Evolutionary conservation across 768 basidiomycete species (phyloP).

Genomic region (Auricularia auricula-judae): DNA sequence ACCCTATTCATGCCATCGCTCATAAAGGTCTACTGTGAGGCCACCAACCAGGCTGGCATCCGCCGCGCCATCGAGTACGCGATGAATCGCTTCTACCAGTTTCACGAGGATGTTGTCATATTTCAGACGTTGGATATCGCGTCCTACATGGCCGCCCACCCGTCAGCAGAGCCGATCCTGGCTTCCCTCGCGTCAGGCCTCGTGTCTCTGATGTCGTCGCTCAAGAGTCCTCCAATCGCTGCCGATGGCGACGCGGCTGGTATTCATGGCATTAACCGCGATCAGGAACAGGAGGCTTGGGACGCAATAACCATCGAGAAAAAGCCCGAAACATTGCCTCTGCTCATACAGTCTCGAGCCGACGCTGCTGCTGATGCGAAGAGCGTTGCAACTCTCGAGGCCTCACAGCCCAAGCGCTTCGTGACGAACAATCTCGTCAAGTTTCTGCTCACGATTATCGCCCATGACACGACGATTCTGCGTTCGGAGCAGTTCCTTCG

Average conservation of each 20-base stretch:
- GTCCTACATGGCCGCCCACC: slow-evolving; percentile 40
- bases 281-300: slow-evolving; percentile 60
- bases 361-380: slow-evolving; percentile 22
- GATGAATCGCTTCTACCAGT: slow-evolving; percentile 57
- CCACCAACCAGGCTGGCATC: slow-evolving; percentile 45
- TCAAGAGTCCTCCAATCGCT: slow-evolving; percentile 32
- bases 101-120: slow-evolving; percentile 62
- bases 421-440: slow-evolving; percentile 56
- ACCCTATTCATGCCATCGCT: slow-evolving; percentile 65
- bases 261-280: slow-evolving; percentile 50
- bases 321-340: slow-evolving; percentile 58
- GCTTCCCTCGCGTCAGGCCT: slow-evolving; percentile 44
- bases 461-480: slow-evolving; percentile 54
- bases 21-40: slow-evolving; percentile 58
- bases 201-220: slow-evolving; percentile 47
- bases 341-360: slow-evolving; percentile 30
- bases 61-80: slow-evolving; percentile 61
- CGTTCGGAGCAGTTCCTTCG: slow-evolving; percentile 63
- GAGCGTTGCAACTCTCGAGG: slow-evolving; percentile 34
- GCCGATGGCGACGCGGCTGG: slow-evolving; percentile 48
- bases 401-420: slow-evolving; percentile 47
- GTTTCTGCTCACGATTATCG: slow-evolving; percentile 69
- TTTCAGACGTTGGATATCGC: slow-evolving; percentile 62
- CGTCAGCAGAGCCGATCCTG: slow-evolving; percentile 28
- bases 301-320: slow-evolving; percentile 61